Evolutionary conservation across 164 flowering plant species (phyloP).

Genomic region (Stephania cephalantha): DNA sequence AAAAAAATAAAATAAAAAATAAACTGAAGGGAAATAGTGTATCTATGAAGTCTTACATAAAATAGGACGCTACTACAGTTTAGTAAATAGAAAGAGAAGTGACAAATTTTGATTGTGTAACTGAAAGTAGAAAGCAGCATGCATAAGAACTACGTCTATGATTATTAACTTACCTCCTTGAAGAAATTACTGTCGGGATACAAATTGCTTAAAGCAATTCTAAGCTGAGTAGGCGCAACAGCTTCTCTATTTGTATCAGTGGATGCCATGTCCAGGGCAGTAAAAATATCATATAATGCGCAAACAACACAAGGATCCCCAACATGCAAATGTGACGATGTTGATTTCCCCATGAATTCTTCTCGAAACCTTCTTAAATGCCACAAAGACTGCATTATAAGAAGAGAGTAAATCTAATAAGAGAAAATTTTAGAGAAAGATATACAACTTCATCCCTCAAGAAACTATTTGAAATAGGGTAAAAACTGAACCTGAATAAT

Average conservation of each 20-base stretch:
- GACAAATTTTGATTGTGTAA: background rate
- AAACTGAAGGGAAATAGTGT: too few species aligned
- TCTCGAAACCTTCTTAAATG: slow-evolving; percentile 74
- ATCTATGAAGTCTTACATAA: too few species aligned
- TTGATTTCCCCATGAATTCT: slow-evolving; percentile 66
- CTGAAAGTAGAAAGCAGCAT: background rate
- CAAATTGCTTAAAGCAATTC: slow-evolving; percentile 87
- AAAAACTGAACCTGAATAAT: slow-evolving; percentile 73
- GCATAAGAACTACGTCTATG: background rate
- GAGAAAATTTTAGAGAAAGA: background rate
- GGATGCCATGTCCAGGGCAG: slow-evolving; percentile 57
- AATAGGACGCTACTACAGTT: background rate
- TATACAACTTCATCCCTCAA: background rate
- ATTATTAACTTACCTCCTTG: slow-evolving; percentile 56
- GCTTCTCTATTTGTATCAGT: slow-evolving; percentile 52
- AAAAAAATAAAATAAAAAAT: too few species aligned
- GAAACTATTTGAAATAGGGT: background rate
- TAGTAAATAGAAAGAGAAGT: background rate
- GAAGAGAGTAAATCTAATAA: slow-evolving; percentile 11
- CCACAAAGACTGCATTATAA: slow-evolving; percentile 73
- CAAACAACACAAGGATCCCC: slow-evolving; percentile 97
- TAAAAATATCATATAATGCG: slow-evolving; percentile 76
- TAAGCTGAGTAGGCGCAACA: slow-evolving; percentile 78
- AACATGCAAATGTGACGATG: slow-evolving; percentile 66
- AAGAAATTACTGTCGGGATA: slow-evolving; percentile 93